phyloP scores from a whole-genome alignment of 139 green algal species.

The Tetradesmus obliquus region DNA sequence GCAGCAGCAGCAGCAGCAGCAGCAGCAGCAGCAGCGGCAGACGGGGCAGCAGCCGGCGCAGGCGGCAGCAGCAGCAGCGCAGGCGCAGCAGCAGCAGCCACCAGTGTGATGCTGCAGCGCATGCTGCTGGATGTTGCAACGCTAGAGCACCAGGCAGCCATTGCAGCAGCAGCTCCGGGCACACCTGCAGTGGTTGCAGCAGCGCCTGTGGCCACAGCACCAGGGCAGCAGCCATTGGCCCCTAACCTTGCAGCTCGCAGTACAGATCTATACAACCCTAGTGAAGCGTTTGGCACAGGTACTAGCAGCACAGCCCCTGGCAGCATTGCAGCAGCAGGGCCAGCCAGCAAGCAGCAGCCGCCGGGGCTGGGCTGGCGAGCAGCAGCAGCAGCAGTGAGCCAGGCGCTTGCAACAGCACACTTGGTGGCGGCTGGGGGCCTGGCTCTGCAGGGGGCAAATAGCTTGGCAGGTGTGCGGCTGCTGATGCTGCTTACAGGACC shows the following conservation, averaged over 20 bases:
- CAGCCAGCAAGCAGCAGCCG: slow-evolving; percentile 12
- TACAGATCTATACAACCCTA: slow-evolving; percentile 24
- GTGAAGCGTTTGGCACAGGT: slow-evolving; percentile 29
- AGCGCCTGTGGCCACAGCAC: background rate
- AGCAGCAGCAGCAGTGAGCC: slow-evolving; percentile 18
- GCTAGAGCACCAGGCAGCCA: slow-evolving; percentile 37
- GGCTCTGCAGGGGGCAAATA: background rate
- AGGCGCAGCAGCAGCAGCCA: background rate
- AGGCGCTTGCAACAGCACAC: slow-evolving; percentile 23
- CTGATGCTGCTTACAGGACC: slow-evolving; percentile 33
- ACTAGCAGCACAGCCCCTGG: background rate
- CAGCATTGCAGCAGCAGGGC: slow-evolving; percentile 1
- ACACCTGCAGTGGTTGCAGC: slow-evolving; percentile 7
- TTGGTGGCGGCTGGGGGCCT: slow-evolving; percentile 23
- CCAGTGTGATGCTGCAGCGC: slow-evolving; percentile 17
- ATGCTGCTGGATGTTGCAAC: slow-evolving; percentile 40
- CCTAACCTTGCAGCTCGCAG: background rate
- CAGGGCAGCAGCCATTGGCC: background rate
- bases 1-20: background rate
- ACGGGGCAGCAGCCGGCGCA: background rate
- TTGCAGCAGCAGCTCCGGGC: slow-evolving; percentile 17
- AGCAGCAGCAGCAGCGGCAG: background rate
- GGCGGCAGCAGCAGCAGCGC: background rate
- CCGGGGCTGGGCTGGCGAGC: slow-evolving; percentile 1
- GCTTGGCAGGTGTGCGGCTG: slow-evolving; percentile 10